Conservation (phyloP, 768 basidiomycete genomes). For the Suillus subalutaceus region DNA sequence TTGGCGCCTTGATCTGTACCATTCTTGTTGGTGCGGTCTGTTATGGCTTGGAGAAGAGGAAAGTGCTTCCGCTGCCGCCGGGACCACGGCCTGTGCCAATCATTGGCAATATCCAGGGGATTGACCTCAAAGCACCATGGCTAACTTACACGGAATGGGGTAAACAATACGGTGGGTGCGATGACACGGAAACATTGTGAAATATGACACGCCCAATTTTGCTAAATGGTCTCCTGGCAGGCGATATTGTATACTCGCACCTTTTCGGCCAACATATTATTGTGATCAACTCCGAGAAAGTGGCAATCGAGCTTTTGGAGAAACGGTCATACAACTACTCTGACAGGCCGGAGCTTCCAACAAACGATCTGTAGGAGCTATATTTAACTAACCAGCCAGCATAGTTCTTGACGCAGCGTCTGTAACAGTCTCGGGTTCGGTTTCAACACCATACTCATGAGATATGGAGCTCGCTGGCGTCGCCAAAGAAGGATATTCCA, state of each 20-base stretch:
- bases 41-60: slow-evolving; percentile 12
- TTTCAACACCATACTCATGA: slow-evolving; percentile 36
- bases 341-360: slow-evolving; percentile 32
- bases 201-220: background rate
- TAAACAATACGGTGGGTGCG: slow-evolving; percentile 18
- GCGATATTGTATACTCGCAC: slow-evolving; percentile 28
- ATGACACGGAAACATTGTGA: background rate
- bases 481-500: slow-evolving; percentile 38
- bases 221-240: slow-evolving; percentile 14
- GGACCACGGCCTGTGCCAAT: slow-evolving; percentile 25
- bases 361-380: slow-evolving; percentile 20
- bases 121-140: slow-evolving; percentile 20
- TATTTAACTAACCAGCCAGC: too few species aligned
- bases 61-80: slow-evolving; percentile 19
- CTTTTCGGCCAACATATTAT: slow-evolving; percentile 28
- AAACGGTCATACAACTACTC: slow-evolving; percentile 33
- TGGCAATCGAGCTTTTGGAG: slow-evolving; percentile 29
- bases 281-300: slow-evolving; percentile 30
- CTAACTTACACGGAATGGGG: slow-evolving; percentile 24
- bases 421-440: slow-evolving; percentile 33
- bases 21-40: slow-evolving; percentile 11
- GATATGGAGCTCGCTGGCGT: slow-evolving; percentile 42
- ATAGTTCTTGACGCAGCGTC: background rate
- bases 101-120: slow-evolving; percentile 22
- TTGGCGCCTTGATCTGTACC: slow-evolving; percentile 17